phyloP scores from a whole-genome alignment of 768 basidiomycete genomes.

The Trametes gibbosa region DNA sequence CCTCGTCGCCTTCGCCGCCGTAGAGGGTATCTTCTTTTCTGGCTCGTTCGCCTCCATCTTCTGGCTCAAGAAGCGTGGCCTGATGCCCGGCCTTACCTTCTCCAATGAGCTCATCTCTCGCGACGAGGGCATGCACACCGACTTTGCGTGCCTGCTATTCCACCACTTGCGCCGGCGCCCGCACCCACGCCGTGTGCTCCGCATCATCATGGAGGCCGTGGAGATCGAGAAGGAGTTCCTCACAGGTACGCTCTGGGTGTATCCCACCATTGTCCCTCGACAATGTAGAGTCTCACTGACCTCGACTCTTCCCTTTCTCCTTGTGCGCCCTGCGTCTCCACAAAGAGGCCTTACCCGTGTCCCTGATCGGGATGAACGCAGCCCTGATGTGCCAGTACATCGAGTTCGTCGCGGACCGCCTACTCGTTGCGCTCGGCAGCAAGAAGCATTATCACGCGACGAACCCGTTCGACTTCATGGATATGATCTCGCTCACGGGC shows the following conservation, averaged over 20 bases:
- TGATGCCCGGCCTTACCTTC: conserved; percentile 97
- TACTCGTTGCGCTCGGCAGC: conserved; percentile 82
- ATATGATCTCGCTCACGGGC: conserved; percentile 91
- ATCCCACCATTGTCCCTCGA: not conserved
- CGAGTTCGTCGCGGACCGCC: conserved; percentile 87
- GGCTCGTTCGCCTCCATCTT: conserved; percentile 93
- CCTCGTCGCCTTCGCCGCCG: conserved; percentile 89
- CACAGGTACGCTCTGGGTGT: conserved; percentile 52
- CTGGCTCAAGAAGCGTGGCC: conserved; percentile 95
- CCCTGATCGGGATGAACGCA: conserved; percentile 90
- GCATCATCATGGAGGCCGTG: conserved; percentile 81
- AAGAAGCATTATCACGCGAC: conserved; percentile 69
- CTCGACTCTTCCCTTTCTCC: no score
- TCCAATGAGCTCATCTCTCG: conserved; percentile 96
- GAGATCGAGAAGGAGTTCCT: conserved; percentile 85
- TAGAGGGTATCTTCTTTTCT: conserved; percentile 97
- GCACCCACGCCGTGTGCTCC: conserved; percentile 69
- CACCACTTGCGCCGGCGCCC: conserved; percentile 77
- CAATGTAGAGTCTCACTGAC: no score
- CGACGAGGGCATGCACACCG: conserved; percentile 96
- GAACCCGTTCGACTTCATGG: conserved; percentile 95
- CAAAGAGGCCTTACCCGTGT: conserved; percentile 83
- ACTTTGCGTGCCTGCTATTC: conserved; percentile 91
- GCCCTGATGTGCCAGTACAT: conserved; percentile 89
- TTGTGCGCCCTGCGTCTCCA: no score